Base-by-base conservation (phyloP, 208 protist species). In the Spongospora subterranea region DNA sequence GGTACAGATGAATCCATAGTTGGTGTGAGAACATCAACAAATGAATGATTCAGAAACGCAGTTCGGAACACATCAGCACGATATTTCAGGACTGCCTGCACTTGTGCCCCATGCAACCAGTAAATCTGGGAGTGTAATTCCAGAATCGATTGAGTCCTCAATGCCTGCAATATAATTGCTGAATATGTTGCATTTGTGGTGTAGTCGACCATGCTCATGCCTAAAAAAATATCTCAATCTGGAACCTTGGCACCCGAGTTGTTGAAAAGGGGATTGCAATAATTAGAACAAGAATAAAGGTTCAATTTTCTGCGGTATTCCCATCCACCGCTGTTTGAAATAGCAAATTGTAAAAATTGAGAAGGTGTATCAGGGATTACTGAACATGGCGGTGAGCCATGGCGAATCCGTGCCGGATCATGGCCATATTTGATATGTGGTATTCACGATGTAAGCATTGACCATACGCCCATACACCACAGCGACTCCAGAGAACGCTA, bases 1-100 rank as follows among this genome's bases (percentile, higher is more conserved):
- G 71, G 71, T 45, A 35, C 11, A 82, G 71, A 82, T 35, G 71
- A 43, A 82, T 82, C 35, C 71, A 82, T 6, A 20, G 35, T 39
- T 17, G 71, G 71, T 45, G 71, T 82, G 35, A 82, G 11, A 35
- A 82, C 71, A 82, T 82, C 71, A 35, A 82, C 71, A 82, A 82
- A 82, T 40, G 71, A n/a, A 13, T 35, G 35, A 43, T 82, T n/a
- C 35, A 82, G 6, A 13, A 82, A 20, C 11, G 71, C 71, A 43
- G 71, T 20, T 6, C 71, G 6, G 40, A 82, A 82, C n/a, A 82
- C 17, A 82, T 82, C n/a, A 20, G 71, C 17, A 17, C 71, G 71
- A 35, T 82, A 6, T 20, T 82, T 82, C 40, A 82, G 6, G 35
- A 82, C 71, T 20, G 6, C 71, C 71, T 20, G 71, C 71, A 82